Evolutionary conservation across 2,329 filamentous ascomycete genomes (phyloP).

Genomic region (Nannizzia gypsea): DNA sequence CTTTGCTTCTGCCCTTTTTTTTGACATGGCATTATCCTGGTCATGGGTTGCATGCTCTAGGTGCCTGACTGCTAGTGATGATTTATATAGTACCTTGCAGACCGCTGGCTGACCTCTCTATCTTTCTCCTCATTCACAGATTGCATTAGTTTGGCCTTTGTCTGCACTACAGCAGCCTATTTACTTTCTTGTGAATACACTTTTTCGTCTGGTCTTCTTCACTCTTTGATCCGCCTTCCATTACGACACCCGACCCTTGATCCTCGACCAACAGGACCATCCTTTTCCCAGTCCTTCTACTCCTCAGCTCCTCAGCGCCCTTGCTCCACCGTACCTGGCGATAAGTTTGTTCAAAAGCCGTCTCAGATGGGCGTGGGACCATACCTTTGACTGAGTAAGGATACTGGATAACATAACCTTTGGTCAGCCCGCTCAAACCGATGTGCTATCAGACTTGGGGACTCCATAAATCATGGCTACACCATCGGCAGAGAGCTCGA

Average conservation of each 20-base stretch:
- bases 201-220: not conserved
- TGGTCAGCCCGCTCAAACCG: not conserved
- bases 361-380: not conserved
- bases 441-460: not conserved
- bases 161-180: not conserved
- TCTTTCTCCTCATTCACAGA: not conserved
- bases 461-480: slow-evolving; percentile 20
- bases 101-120: not conserved
- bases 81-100: not conserved
- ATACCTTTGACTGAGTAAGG: not conserved
- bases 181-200: not conserved
- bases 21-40: not conserved
- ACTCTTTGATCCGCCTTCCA: not conserved
- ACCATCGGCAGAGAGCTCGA: slow-evolving; percentile 27
- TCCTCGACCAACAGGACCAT: not conserved
- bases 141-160: not conserved
- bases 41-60: not conserved
- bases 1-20: too few species aligned
- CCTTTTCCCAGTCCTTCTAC: not conserved
- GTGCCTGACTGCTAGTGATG: not conserved
- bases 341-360: not conserved
- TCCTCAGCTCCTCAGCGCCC: too few species aligned
- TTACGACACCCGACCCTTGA: not conserved
- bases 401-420: not conserved
- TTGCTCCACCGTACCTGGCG: not conserved